phyloP scores from a whole-genome alignment of 2,329 filamentous ascomycete species.

The Cordyceps pruinosa region DNA sequence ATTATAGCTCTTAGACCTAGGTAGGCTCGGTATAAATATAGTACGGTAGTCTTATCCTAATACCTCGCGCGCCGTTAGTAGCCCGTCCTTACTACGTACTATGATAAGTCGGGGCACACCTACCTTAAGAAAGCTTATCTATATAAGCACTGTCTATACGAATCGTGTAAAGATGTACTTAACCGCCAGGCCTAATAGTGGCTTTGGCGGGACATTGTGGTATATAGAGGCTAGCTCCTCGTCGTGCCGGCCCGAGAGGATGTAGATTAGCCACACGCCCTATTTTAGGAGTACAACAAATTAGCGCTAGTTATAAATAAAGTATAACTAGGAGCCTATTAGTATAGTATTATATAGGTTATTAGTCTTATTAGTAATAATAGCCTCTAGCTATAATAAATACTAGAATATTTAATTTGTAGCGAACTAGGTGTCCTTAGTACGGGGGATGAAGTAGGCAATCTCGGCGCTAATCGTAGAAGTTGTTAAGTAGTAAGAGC shows the following conservation, averaged over 20 bases:
- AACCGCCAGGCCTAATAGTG: not conserved
- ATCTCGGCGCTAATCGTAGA: not conserved
- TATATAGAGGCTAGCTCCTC: not conserved
- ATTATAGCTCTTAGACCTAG: not conserved
- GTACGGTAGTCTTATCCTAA: not conserved
- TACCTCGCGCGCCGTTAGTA: not conserved
- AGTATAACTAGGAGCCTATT: not conserved
- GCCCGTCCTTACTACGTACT: not conserved
- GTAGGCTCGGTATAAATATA: not conserved
- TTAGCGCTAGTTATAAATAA: not conserved
- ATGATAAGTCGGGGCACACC: not conserved
- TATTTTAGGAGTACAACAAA: not conserved
- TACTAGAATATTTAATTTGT: not conserved
- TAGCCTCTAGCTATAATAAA: not conserved
- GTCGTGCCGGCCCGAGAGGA: not conserved
- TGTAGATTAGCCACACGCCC: not conserved
- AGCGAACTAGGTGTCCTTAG: not conserved
- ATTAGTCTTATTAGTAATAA: not conserved
- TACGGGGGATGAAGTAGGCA: not conserved
- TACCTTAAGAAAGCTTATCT: not conserved
- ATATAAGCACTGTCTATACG: not conserved
- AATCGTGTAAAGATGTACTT: not conserved
- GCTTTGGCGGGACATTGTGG: not conserved
- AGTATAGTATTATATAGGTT: not conserved
- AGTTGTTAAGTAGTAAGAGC: not conserved